Evolutionary conservation across 2,329 filamentous ascomycete genomes (phyloP), one percentile per base, ranked within the genome.

Genomic region (Fusarium tuaranense): DNA sequence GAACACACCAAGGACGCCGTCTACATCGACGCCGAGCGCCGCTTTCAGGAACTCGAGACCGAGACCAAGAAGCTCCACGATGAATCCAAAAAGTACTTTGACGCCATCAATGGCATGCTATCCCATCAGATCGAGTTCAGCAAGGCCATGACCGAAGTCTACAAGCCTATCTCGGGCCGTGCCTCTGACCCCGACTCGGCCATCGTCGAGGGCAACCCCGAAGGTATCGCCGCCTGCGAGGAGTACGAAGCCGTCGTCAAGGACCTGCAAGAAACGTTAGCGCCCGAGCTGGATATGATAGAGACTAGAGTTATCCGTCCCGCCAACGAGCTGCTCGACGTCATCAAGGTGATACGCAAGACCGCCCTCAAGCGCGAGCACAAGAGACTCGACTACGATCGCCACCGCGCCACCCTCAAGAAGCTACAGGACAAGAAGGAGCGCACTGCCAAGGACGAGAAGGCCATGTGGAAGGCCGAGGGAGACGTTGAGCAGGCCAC

Each of bases 341-440:
- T 99, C 73, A 94, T 99, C 87, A 98, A 98, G 85, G 91, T 94
- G 55, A 97, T 98, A 81, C 93, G 95, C 74, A 99, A 99, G 85
- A 91, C 93, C 22, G 91, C 92, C 13, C 83, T 90, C 72, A 99
- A 99, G 88, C 94, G 97, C 80, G 94, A 98, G 80, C 97, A 98
- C 88, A 99, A 99, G 86, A 94, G 98, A 83, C 89, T 99, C 68
- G 97, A 99, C 84, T 98, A 95, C 83, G 97, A 99, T 82, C 93
- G 96, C 70, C 95, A 95, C 84, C 92, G 92, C 62, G 88, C 92
- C 46, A 88, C 92, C 0, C 88, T 97, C 75, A 99, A 98, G 87
- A 98, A 98, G 86, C 87, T 98, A 48, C 93, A 98, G 82, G 97
- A 98, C 71, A 99, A 99, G 86, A 98, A 98, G 84, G 97, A 99